A percentile compares a stretch with the other conserved stretches of the same genome.
Evolutionary conservation across 2,329 filamentous ascomycete genomes (phyloP).

Genomic region (Sclerotinia nivalis): DNA sequence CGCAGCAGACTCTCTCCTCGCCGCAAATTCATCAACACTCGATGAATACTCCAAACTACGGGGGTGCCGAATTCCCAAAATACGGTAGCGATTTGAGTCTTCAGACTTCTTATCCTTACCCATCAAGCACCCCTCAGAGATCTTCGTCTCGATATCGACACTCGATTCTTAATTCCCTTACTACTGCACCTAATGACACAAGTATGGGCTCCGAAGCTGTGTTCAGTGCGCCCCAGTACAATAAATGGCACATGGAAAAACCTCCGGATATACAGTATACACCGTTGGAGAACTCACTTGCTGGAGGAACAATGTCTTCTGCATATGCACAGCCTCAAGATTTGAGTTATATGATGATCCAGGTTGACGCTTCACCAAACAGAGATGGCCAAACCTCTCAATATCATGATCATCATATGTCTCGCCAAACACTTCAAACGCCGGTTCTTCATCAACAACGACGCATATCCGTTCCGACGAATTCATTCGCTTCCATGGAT

Average conservation of each 20-base stretch:
- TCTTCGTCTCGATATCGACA: background rate
- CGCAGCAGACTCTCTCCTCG: background rate
- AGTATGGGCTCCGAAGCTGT: background rate
- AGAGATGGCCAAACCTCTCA: background rate
- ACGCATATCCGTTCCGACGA: background rate
- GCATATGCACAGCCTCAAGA: background rate
- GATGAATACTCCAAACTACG: background rate
- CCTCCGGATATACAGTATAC: background rate
- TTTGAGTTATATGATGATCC: too few relatives aligned
- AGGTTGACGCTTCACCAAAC: background rate
- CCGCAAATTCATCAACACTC: background rate
- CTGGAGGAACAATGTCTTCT: background rate
- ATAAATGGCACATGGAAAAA: background rate
- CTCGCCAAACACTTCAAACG: background rate
- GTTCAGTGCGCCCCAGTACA: background rate
- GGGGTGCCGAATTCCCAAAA: background rate
- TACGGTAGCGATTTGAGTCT: too few relatives aligned
- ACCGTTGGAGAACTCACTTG: background rate
- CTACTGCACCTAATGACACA: background rate
- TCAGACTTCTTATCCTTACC: background rate
- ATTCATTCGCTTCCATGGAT: background rate
- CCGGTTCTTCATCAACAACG: background rate
- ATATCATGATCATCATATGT: background rate
- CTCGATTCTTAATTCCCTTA: background rate
- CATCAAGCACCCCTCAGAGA: background rate